Evolutionary conservation across 306 rosid genomes (phyloP).

Genomic region (Cucumis hystrix): DNA sequence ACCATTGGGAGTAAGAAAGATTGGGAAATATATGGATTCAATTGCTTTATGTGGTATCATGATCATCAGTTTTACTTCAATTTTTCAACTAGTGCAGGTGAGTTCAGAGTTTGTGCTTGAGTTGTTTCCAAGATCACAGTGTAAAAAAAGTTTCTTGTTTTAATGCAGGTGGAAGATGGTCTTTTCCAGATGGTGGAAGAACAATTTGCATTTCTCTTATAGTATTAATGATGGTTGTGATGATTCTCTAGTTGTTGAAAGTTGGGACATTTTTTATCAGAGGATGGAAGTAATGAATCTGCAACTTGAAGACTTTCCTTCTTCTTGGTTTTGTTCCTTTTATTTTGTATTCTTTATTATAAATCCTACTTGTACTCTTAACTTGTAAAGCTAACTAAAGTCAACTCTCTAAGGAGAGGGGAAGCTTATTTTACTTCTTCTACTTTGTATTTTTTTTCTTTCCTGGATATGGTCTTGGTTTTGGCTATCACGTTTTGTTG

Average conservation of each 20-base stretch:
- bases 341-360: not conserved
- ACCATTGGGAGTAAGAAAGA: slow-evolving; percentile 33
- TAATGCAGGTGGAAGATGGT: slow-evolving; percentile 20
- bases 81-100: slow-evolving; percentile 31
- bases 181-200: slow-evolving; percentile 5
- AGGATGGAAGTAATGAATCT: not conserved
- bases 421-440: not conserved
- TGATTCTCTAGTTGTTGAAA: slow-evolving; percentile 6
- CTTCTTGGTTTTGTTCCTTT: not conserved
- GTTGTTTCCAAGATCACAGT: not conserved
- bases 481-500: not conserved
- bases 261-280: not conserved
- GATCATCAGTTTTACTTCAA: slow-evolving; percentile 39
- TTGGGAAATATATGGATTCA: slow-evolving; percentile 44
- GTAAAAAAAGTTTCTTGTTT: not conserved
- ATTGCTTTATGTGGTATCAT: slow-evolving; percentile 51
- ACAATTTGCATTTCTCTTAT: slow-evolving; percentile 4
- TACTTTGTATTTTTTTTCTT: not conserved
- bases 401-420: not conserved
- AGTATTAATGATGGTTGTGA: slow-evolving; percentile 2
- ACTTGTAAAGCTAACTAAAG: not conserved
- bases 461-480: not conserved
- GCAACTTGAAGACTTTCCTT: not conserved
- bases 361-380: not conserved
- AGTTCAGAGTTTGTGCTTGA: not conserved